Base-by-base conservation (phyloP, 441 rosid species). In the Lepidium campestre region DNA sequence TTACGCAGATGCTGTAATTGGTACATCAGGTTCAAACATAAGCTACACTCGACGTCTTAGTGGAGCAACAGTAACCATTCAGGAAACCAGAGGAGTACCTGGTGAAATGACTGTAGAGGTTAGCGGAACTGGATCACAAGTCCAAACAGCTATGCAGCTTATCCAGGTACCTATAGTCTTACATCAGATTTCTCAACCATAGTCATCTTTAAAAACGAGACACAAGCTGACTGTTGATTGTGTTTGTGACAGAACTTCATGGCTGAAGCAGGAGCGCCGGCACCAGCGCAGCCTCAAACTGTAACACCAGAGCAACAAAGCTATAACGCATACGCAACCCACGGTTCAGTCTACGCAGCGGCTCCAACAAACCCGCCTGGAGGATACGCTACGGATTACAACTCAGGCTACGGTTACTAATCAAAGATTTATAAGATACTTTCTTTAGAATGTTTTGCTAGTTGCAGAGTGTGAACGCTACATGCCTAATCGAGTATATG, bases 31-130 rank as follows among this genome's bases (percentile, higher is more conserved):
- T 71, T 84, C 97, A 68, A 94, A 75, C 73, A 94, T 94, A 64
- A 94, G 99, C 71, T 94, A 91, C 76, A 94, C 91, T 65, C 80
- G 99, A 32, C 97, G 97, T 62, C 84, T 84, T 56, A 94, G 98
- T 72, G 99, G 99, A 65, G 97, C 99, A 61, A 88, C 97, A 50
- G 93, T 91, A 57, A 91, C 97, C 7, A 88, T 91, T 71, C 99
- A 94, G 72, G 97, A 94, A 83, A 84, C 91, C 29, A 87, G 96
- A 70, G 97, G 97, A 27, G 92, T 80, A 75, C 97, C 97, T 67
- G 96, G 88, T 58, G 97, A 91, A 77, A 94, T 94, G 99, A 94
- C 97, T 0, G 97, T 94, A 20, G 99, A 94, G 75, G 87, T 94
- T 67, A 94, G 98, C 72, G 99, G 97, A 73, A 81, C 93, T 73